Evolutionary conservation across 495 filamentous ascomycete species (phyloP).

Genomic region (Neurospora tetraspora): DNA sequence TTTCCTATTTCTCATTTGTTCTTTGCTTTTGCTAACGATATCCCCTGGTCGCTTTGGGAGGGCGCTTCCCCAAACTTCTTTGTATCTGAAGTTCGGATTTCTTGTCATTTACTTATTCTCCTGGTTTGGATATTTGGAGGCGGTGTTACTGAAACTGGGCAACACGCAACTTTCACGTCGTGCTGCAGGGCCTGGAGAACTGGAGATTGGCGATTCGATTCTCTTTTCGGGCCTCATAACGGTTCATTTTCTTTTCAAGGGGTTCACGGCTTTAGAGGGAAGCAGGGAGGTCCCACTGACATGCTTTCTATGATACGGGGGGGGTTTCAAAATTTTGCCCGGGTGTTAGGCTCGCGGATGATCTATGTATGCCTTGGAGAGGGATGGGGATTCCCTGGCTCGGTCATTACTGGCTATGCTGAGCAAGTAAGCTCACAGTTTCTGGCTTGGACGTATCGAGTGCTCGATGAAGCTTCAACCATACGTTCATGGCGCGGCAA

Average conservation of each 20-base stretch:
- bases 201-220: neutral
- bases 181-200: neutral
- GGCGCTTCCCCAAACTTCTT: neutral
- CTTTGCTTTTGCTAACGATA: conserved; percentile 1
- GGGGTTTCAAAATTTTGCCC: neutral
- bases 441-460: neutral
- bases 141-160: neutral
- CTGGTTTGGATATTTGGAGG: neutral
- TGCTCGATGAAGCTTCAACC: neutral
- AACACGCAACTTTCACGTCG: neutral
- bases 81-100: neutral
- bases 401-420: neutral
- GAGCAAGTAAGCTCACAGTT: neutral
- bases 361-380: neutral
- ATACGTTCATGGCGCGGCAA: neutral
- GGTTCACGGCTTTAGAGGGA: neutral
- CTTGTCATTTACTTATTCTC: neutral
- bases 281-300: neutral
- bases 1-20: neutral
- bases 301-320: neutral
- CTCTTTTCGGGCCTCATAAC: neutral
- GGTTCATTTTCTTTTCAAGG: neutral
- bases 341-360: neutral
- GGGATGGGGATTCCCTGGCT: neutral
- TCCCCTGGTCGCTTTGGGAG: neutral